Evolutionary conservation across 2,329 filamentous ascomycete species (phyloP).

Genomic region (Cladobotryum mycophilum): DNA sequence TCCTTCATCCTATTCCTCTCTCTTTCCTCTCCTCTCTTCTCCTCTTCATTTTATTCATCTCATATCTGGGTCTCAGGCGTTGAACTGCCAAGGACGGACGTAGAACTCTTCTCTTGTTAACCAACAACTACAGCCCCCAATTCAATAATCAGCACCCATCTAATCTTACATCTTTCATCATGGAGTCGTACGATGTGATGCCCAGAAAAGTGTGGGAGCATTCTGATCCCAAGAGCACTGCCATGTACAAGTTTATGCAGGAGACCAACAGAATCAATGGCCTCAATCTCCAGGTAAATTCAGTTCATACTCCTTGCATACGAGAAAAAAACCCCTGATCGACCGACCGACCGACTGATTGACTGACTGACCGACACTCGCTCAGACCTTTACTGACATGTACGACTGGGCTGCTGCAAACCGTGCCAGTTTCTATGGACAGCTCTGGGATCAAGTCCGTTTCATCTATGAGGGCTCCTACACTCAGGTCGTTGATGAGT

Average conservation of each 20-base stretch:
- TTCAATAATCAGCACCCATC: too few relatives aligned
- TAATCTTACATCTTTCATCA: slow-evolving; percentile 11
- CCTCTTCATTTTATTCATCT: too few relatives aligned
- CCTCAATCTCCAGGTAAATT: slow-evolving; percentile 49
- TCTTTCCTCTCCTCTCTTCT: too few relatives aligned
- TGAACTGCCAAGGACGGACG: too few relatives aligned
- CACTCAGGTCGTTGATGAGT: slow-evolving; percentile 59
- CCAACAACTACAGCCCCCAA: too few relatives aligned
- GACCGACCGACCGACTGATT: too few relatives aligned
- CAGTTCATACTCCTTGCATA: not conserved
- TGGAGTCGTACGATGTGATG: slow-evolving; percentile 27
- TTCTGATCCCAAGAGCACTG: slow-evolving; percentile 52
- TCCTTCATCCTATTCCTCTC: too few relatives aligned
- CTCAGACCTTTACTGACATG: slow-evolving; percentile 53
- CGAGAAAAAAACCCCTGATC: too few relatives aligned
- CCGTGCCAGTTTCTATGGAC: slow-evolving; percentile 58
- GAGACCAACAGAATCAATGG: slow-evolving; percentile 52
- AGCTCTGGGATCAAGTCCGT: slow-evolving; percentile 53
- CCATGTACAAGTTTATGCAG: slow-evolving; percentile 63
- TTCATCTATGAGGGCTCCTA: slow-evolving; percentile 59
- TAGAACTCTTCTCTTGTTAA: too few relatives aligned
- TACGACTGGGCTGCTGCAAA: slow-evolving; percentile 61
- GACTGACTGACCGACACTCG: too few relatives aligned
- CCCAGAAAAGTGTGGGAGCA: slow-evolving; percentile 66
- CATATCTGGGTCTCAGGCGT: too few relatives aligned